Base-by-base conservation (phyloP, 495 filamentous ascomycete genomes). In the Tuber aestivum region DNA sequence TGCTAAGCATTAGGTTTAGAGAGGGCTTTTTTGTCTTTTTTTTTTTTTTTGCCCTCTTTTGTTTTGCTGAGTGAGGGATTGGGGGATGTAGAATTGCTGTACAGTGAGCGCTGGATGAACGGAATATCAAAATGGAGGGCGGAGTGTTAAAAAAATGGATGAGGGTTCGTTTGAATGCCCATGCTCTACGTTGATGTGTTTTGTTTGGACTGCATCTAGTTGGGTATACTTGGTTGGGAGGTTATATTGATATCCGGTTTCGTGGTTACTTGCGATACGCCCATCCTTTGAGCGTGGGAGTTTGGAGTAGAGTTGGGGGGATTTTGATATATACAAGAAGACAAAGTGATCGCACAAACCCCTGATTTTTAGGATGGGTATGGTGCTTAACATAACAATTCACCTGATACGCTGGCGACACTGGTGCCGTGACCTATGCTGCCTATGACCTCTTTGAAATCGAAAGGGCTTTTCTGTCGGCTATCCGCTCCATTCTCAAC, bases 1-100 rank as follows among this genome's bases (percentile, higher is more conserved):
- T 35, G 65, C 41, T 56, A 48, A 23, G 20, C 68, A 76, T n/a
- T 68, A 37, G 45, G 74, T 69, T 69, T 73, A 27, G 41, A 42
- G 56, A 16, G n/a, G 42, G 56, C 23, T 27, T 12, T 21, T 38
- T 37, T 75, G 27, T 12, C 5, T 38, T 37, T 75, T 42, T 38
- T 48, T n/a, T 75, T 72, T 37, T 32, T 27, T 16, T 23, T 20
- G 44, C 40, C 35, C 75, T 76, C 38, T 32, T 32, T 65, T 5
- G 23, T 16, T 44, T 32, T 5, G 48, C 9, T 56, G 48, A 56
- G 48, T n/a, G 48, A 35, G 10, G 10, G 27, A 32, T 32, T 4
- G 56, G 56, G 27, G n/a, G 27, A 35, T 35, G 35, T 65, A 65
- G 56, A 65, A 65, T 65, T 35, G 27, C 56, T 65, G 56, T 65